Evolutionary conservation across 495 filamentous ascomycete species (phyloP), one percentile per base, ranked within the genome.

Genomic region (Penicillium samsonianum): DNA sequence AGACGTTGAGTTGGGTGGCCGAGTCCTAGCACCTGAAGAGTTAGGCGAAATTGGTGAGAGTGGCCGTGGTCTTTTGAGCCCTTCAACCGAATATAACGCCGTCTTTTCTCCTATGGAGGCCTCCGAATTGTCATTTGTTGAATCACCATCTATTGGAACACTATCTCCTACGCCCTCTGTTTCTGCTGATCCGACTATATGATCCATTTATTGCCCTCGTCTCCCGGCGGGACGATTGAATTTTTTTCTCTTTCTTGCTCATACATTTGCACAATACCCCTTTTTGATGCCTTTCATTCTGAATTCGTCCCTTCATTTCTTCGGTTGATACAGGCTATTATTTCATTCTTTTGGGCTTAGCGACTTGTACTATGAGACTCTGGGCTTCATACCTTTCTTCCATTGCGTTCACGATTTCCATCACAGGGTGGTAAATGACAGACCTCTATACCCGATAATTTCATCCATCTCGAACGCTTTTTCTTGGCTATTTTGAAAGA

Each of bases 1-100:
- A 59, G 91, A 96, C 61, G 76, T 96, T n/a, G 82, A 88, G 64
- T 67, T 94, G 14, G 88, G 91, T 5, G 94, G 94, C 0, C 80
- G 91, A 20, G 89, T 98, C 4, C 77, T 98, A 3, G 73, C 75
- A 1, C 83, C 84, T 0, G 83, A 89, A 51, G 87, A 88, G 20
- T 70, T 88, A 12, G 79, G 80, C 9, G 82, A 85, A 5, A 74
- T 78, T 14, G 77, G 76, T n/a, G 73, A 73, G 30, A 63, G 63
- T 46, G 58, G 62, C n/a, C 71, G 67, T 4, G 73, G 63, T 4
- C 63, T 78, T 8, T 64, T 77, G 23, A 75, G 73, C 49, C 67
- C 73, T 25, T 65, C 66, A 0, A 54, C 62, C 5, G 63, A 69
- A 28, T 65, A 55, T 28, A 30, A 55, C 4, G 35, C 40, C 7